A percentile compares a stretch with the other conserved stretches of the same genome.
phyloP scores from a whole-genome alignment of 2,329 filamentous ascomycete species.

The Hortaea werneckii region DNA sequence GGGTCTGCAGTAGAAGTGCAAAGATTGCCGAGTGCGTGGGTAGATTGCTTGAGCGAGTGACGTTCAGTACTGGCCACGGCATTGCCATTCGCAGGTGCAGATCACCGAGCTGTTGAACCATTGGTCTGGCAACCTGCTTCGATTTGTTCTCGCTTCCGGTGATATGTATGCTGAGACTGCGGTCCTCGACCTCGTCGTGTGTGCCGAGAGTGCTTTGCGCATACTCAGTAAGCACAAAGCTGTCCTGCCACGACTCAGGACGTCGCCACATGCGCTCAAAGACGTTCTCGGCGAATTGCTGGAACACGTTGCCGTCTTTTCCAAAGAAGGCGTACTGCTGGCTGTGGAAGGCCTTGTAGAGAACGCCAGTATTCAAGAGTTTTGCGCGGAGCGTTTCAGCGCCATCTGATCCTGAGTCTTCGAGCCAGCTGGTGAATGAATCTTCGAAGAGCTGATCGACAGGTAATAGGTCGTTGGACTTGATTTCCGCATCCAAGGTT shows the following conservation, averaged over 20 bases:
- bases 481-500: too few species aligned
- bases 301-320: slow-evolving; percentile 58
- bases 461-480: slow-evolving; percentile 29
- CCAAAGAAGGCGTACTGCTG: slow-evolving; percentile 68
- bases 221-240: slow-evolving; percentile 68
- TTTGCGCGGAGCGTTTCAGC: slow-evolving; percentile 43
- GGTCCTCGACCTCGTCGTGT: slow-evolving; percentile 48
- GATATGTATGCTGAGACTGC: slow-evolving; percentile 50
- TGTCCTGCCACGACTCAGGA: slow-evolving; percentile 62
- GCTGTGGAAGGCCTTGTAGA: slow-evolving; percentile 55
- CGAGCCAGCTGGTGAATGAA: slow-evolving; percentile 67
- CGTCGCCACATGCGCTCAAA: slow-evolving; percentile 62
- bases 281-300: slow-evolving; percentile 55
- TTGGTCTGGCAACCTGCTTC: neutral
- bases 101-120: slow-evolving; percentile 6
- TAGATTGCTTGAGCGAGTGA: slow-evolving; percentile 58
- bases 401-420: slow-evolving; percentile 52
- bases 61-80: slow-evolving; percentile 56
- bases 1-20: slow-evolving; percentile 66
- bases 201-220: slow-evolving; percentile 59
- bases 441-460: slow-evolving; percentile 66
- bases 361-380: slow-evolving; percentile 58
- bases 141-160: neutral
- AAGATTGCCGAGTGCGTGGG: slow-evolving; percentile 61
- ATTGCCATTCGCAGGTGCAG: slow-evolving; percentile 21